phyloP scores from a whole-genome alignment of 2,329 filamentous ascomycete species.

The Aspergillus phoenicis region DNA sequence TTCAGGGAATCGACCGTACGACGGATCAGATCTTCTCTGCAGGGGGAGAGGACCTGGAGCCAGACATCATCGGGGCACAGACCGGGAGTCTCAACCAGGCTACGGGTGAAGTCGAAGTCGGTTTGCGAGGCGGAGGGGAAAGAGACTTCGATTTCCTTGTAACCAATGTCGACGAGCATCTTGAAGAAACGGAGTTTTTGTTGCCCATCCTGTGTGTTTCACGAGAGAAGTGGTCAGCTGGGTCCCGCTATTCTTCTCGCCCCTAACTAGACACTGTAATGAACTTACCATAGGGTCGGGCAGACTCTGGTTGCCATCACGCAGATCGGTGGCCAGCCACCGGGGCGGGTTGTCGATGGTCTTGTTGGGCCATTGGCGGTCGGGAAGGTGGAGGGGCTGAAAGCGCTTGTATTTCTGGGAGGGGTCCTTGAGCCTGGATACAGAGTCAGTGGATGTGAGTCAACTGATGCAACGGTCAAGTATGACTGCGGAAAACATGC shows the following conservation, averaged over 20 bases:
- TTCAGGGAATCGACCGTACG: constrained; percentile 85
- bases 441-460: constrained; percentile 3
- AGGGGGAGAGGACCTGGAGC: constrained; percentile 90
- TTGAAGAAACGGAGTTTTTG: constrained; percentile 96
- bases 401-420: constrained; percentile 53
- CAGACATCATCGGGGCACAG: constrained; percentile 84
- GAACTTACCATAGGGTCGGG: constrained; percentile 82
- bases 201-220: constrained; percentile 70
- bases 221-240: not conserved
- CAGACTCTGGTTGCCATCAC: constrained; percentile 93
- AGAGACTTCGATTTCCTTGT: constrained; percentile 97
- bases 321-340: constrained; percentile 85
- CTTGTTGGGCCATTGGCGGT: constrained; percentile 76
- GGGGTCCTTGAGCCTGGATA: constrained; percentile 50
- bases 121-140: constrained; percentile 94
- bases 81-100: constrained; percentile 81
- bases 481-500: no score
- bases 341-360: constrained; percentile 80
- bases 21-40: constrained; percentile 85
- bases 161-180: constrained; percentile 88
- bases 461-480: constrained; percentile 3
- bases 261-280: not conserved
- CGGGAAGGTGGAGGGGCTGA: constrained; percentile 51
- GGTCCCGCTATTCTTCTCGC: not conserved
- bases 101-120: constrained; percentile 92